Evolutionary conservation across 1,139 yeast genomes (phyloP).

Genomic region (Scheffersomyces illinoinensis): DNA sequence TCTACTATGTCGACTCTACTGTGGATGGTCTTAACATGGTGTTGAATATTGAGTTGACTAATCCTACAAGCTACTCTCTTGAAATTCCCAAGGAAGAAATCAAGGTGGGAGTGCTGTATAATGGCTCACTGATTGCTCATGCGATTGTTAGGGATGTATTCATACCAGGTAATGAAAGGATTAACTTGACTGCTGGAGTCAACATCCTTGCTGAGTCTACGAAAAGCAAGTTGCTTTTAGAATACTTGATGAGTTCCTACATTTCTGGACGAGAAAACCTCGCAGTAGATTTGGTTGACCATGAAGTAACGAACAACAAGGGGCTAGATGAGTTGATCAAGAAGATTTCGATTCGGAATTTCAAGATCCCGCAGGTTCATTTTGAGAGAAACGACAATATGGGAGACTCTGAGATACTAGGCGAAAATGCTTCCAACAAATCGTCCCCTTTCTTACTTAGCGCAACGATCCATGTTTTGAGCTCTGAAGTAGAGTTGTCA

Average conservation of each 20-base stretch:
- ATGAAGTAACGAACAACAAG: conserved; percentile 12
- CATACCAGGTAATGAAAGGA: conserved; percentile 17
- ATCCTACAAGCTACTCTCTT: conserved; percentile 33
- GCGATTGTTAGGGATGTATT: conserved; percentile 14
- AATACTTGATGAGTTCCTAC: conserved; percentile 21
- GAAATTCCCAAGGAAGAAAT: conserved; percentile 21
- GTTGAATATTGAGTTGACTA: conserved; percentile 36
- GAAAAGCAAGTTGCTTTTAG: conserved; percentile 12
- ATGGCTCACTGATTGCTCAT: conserved; percentile 18
- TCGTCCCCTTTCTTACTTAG: conserved; percentile 34
- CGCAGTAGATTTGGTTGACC: conserved; percentile 9
- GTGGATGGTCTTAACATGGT: conserved; percentile 16
- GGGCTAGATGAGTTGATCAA: conserved; percentile 18
- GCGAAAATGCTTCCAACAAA: not conserved
- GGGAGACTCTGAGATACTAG: conserved; percentile 2
- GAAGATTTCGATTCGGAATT: conserved; percentile 12
- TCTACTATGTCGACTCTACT: conserved; percentile 27
- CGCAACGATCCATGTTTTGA: conserved; percentile 51
- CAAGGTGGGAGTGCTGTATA: conserved; percentile 16
- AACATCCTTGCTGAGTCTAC: conserved; percentile 10
- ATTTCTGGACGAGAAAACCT: conserved; percentile 21
- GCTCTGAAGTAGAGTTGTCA: conserved; percentile 52
- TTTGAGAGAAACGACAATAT: conserved; percentile 8
- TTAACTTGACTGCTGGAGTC: conserved; percentile 15
- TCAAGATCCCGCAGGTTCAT: conserved; percentile 16